Evolutionary conservation across 495 filamentous ascomycete species (phyloP).

Genomic region (Daldinia vernicosa): DNA sequence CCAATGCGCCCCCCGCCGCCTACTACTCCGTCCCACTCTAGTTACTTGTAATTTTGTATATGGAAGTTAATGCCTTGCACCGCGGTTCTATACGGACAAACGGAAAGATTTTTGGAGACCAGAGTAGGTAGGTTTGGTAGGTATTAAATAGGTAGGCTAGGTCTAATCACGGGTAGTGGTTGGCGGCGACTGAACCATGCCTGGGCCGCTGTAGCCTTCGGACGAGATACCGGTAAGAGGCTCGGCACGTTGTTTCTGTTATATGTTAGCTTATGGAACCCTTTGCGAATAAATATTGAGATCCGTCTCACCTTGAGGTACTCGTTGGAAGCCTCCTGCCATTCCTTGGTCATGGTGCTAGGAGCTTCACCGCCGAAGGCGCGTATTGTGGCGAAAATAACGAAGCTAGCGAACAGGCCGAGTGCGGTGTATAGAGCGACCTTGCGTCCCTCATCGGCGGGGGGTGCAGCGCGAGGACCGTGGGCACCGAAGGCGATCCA

Average conservation of each 20-base stretch:
- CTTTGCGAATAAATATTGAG: background rate
- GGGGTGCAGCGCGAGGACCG: constrained; percentile 82
- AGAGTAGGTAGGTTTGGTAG: constrained; percentile 7
- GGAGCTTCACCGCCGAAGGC: constrained; percentile 73
- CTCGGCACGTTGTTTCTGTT: constrained; percentile 82
- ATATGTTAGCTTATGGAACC: constrained; percentile 33
- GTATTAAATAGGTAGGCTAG: background rate
- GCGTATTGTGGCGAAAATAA: constrained; percentile 72
- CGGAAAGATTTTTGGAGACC: constrained; percentile 33
- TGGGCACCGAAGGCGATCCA: constrained; percentile 98
- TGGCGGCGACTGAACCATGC: constrained; percentile 78
- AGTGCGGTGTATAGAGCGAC: constrained; percentile 74
- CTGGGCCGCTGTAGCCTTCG: constrained; percentile 81
- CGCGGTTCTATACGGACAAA: constrained; percentile 53
- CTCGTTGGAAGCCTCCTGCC: constrained; percentile 90
- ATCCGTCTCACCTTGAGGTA: constrained; percentile 74
- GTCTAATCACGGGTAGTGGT: constrained; percentile 50
- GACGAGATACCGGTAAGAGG: constrained; percentile 87
- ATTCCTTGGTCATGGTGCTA: constrained; percentile 93
- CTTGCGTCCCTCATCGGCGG: constrained; percentile 82
- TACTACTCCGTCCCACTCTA: constrained; percentile 40
- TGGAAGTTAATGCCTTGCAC: constrained; percentile 30
- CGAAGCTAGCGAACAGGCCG: constrained; percentile 67
- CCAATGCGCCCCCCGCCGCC: constrained; percentile 22
- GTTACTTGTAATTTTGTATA: constrained; percentile 34